Conservation (phyloP, 75 land plant genomes). For the Pinus tabuliformis region DNA sequence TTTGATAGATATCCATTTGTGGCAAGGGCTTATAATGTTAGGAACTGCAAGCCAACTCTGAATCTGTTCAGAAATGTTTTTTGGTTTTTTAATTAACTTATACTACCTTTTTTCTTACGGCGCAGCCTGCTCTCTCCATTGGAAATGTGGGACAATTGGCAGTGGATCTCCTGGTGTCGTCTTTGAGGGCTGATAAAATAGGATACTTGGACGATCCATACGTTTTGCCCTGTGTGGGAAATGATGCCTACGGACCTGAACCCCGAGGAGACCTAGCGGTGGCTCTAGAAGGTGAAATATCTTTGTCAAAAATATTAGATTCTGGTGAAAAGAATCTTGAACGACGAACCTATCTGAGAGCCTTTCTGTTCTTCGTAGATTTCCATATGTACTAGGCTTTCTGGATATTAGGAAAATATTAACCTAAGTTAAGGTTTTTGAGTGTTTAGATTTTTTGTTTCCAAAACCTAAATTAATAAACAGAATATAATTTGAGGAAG, state of each 20-base stretch:
- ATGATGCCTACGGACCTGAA: constrained; percentile 77
- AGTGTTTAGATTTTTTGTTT: no score
- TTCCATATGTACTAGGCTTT: background rate
- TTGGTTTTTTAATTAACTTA: background rate
- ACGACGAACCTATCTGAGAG: background rate
- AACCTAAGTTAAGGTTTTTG: no score
- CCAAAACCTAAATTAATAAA: no score
- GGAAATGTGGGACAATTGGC: constrained; percentile 98
- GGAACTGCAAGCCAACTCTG: background rate
- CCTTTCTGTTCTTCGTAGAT: background rate
- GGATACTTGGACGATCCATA: constrained; percentile 87
- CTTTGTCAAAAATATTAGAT: background rate
- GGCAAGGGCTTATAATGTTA: no score
- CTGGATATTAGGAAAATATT: no score
- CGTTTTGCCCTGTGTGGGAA: constrained; percentile 95
- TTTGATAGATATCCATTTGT: background rate
- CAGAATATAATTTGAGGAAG: no score
- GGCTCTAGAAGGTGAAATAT: constrained; percentile 75
- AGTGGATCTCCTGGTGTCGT: constrained; percentile 74
- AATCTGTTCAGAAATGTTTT: background rate
- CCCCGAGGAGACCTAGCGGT: constrained; percentile 74
- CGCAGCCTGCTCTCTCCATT: constrained; percentile 90
- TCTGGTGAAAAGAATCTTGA: no score
- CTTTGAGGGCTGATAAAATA: constrained; percentile 44
- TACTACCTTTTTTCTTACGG: background rate